Conservation (phyloP, 805 yeast species). For the Candida jianshihensis region DNA sequence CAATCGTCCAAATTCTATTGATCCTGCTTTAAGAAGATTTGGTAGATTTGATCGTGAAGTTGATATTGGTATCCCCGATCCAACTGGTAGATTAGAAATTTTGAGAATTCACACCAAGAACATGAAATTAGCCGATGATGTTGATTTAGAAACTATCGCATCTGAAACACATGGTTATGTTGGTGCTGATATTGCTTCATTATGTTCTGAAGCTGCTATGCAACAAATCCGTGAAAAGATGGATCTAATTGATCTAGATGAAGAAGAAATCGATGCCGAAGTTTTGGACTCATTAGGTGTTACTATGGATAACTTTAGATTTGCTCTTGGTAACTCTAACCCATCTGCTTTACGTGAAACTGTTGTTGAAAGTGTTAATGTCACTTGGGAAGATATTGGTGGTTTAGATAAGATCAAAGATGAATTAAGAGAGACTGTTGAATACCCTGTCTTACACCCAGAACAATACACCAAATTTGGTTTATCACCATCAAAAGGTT, state of each 20-base stretch:
- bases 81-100: constrained; percentile 95
- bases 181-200: constrained; percentile 97
- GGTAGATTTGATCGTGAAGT: constrained; percentile 89
- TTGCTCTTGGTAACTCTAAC: constrained; percentile 95
- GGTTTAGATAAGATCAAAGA: constrained; percentile 94
- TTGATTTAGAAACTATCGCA: constrained; percentile 92
- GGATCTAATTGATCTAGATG: constrained; percentile 94
- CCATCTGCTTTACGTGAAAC: constrained; percentile 99
- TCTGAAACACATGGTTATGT: constrained; percentile 99
- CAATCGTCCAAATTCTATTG: constrained; percentile 67
- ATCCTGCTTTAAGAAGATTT: constrained; percentile 78
- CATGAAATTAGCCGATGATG: constrained; percentile 94
- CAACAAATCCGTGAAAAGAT: constrained; percentile 99
- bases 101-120: constrained; percentile 96
- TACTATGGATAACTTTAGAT: constrained; percentile 97
- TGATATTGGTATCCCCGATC: constrained; percentile 94
- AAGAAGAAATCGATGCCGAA: constrained; percentile 96
- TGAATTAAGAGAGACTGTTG: constrained; percentile 97
- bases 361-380: constrained; percentile 96
- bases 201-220: constrained; percentile 99
- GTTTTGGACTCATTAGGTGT: constrained; percentile 93
- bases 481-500: constrained; percentile 96
- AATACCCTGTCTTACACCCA: constrained; percentile 97
- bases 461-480: constrained; percentile 98
- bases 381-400: constrained; percentile 99